Percentiles rank a stretch among this genome's conserved stretches.
Evolutionary conservation across 129 eudicot genomes (phyloP).

Genomic region (Flaveria bidentis): DNA sequence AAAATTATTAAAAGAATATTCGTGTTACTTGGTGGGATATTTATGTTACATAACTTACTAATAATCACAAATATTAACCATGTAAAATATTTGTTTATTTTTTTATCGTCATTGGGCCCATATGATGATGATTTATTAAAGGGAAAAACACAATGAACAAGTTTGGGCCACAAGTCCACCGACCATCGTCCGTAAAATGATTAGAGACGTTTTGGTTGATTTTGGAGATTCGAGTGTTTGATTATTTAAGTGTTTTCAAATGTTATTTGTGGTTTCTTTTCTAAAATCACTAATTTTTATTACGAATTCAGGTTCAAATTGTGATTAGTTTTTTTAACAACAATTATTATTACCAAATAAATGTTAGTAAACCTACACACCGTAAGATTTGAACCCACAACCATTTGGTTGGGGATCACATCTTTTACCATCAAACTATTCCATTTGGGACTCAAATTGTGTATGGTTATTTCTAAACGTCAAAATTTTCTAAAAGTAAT

Average conservation of each 20-base stretch:
- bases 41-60: neutral
- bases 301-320: too few relatives aligned
- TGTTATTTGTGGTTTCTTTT: too few relatives aligned
- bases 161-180: conserved; percentile 16
- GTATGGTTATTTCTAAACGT: too few relatives aligned
- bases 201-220: neutral
- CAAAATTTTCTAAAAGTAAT: too few relatives aligned
- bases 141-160: neutral
- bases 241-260: neutral
- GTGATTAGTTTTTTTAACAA: too few relatives aligned
- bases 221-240: neutral
- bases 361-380: too few relatives aligned
- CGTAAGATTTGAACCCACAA: too few relatives aligned
- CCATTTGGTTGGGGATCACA: too few relatives aligned
- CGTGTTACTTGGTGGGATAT: neutral
- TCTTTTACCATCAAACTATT: too few relatives aligned
- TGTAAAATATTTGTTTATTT: neutral
- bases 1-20: neutral
- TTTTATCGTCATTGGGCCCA: neutral
- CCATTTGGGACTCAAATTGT: too few relatives aligned
- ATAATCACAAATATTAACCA: neutral
- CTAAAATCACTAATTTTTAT: too few relatives aligned
- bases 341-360: too few relatives aligned
- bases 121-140: neutral
- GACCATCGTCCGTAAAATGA: neutral